Evolutionary conservation across 1,139 yeast genomes (phyloP).

Genomic region (Yamadazyma sp.): DNA sequence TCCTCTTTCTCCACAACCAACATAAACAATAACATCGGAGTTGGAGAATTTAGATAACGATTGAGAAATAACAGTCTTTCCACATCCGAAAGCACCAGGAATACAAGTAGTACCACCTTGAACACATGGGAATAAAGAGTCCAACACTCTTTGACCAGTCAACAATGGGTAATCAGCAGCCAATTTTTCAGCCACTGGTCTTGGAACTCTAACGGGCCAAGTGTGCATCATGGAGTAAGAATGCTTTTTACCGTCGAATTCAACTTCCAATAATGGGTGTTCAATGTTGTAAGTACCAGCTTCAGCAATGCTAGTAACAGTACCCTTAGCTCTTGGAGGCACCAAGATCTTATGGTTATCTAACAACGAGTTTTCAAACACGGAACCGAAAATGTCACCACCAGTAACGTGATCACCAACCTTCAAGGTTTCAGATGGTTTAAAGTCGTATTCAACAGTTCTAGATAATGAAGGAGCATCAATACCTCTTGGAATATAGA

Average conservation of each 20-base stretch:
- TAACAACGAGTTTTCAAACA: constrained; percentile 88
- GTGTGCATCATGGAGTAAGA: constrained; percentile 94
- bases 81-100: constrained; percentile 99
- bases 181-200: constrained; percentile 94
- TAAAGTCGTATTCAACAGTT: constrained; percentile 78
- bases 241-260: constrained; percentile 83
- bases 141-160: constrained; percentile 98
- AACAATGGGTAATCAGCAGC: constrained; percentile 92
- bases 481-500: constrained; percentile 97
- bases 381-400: constrained; percentile 94
- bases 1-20: constrained; percentile 94
- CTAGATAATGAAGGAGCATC: constrained; percentile 93
- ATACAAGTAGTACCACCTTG: constrained; percentile 99
- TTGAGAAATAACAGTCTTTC: constrained; percentile 98
- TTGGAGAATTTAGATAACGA: constrained; percentile 95
- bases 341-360: constrained; percentile 90
- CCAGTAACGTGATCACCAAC: constrained; percentile 98
- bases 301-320: constrained; percentile 83
- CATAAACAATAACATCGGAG: constrained; percentile 93
- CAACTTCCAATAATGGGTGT: constrained; percentile 87
- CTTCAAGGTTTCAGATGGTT: constrained; percentile 64
- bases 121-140: constrained; percentile 96
- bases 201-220: constrained; percentile 99
- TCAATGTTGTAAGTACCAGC: constrained; percentile 90
- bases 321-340: constrained; percentile 99